Percentiles rank a stretch among this genome's conserved stretches.
Conservation (phyloP, 306 rosid genomes). For the Luffa acutangula region DNA sequence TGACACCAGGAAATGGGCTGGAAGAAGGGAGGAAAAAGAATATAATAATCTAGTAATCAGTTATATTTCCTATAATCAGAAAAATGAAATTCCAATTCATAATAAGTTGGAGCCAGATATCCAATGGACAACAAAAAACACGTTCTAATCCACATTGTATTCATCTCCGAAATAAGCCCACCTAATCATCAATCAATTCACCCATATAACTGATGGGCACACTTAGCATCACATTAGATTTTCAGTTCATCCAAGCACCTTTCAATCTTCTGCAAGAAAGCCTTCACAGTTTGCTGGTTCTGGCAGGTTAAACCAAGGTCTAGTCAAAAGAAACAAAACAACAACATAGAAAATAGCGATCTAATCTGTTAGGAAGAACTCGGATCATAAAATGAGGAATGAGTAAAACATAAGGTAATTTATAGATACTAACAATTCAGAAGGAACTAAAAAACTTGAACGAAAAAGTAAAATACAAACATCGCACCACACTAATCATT, state of each 20-base stretch:
- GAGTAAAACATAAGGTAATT: background rate
- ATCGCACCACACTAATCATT: background rate
- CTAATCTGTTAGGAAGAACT: slow-evolving; percentile 3
- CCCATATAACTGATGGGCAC: background rate
- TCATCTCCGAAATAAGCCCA: slow-evolving; percentile 2
- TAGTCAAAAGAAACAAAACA: slow-evolving; percentile 8
- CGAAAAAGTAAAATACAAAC: background rate
- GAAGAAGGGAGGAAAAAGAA: background rate
- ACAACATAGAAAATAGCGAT: background rate
- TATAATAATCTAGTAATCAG: background rate
- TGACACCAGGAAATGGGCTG: background rate
- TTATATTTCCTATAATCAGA: background rate
- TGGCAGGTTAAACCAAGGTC: slow-evolving; percentile 11
- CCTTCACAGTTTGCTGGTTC: slow-evolving; percentile 12
- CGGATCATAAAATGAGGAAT: background rate
- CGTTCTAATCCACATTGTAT: background rate
- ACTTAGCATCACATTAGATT: slow-evolving; percentile 4
- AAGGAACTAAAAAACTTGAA: background rate
- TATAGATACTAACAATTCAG: background rate
- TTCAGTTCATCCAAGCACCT: slow-evolving; percentile 12
- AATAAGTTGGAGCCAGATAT: background rate
- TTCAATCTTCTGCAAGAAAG: slow-evolving; percentile 1
- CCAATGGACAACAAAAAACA: slow-evolving; percentile 1
- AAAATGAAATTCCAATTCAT: background rate
- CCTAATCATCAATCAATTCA: slow-evolving; percentile 4